A percentile compares a stretch with the other conserved stretches of the same genome.
Conservation (phyloP, 345 rosid genomes). For the Euphorbia peplus region DNA sequence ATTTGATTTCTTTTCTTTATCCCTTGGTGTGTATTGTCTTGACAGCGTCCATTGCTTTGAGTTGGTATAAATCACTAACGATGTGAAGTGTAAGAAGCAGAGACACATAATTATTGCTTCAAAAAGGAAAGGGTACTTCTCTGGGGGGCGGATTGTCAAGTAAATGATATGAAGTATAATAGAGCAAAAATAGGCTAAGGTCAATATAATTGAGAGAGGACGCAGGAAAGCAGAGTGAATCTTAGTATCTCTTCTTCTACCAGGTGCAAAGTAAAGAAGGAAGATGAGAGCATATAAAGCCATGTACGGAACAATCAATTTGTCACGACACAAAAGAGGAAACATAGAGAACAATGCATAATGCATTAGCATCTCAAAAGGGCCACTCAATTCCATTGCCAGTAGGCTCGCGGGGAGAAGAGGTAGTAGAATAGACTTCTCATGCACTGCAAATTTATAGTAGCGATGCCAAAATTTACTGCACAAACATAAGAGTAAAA, state of each 20-base stretch:
- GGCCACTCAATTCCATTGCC: slow-evolving; percentile 55
- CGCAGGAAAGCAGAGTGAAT: slow-evolving; percentile 14
- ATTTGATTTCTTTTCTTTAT: slow-evolving; percentile 42
- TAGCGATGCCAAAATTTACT: slow-evolving; percentile 5
- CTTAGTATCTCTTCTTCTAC: slow-evolving; percentile 22
- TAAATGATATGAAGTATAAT: slow-evolving; percentile 59
- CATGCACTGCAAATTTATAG: slow-evolving; percentile 68
- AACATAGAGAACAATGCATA: slow-evolving; percentile 84
- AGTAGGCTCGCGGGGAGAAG: slow-evolving; percentile 76
- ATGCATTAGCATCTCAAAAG: slow-evolving; percentile 52
- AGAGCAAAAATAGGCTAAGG: slow-evolving; percentile 42
- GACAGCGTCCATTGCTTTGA: slow-evolving; percentile 55
- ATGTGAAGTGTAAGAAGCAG: slow-evolving; percentile 53
- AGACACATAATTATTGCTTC: slow-evolving; percentile 71
- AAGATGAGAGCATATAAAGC: slow-evolving; percentile 46
- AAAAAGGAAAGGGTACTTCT: slow-evolving; percentile 59
- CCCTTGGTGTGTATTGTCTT: slow-evolving; percentile 22
- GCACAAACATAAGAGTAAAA: slow-evolving; percentile 3
- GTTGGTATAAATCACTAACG: slow-evolving; percentile 50
- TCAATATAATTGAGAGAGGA: slow-evolving; percentile 19
- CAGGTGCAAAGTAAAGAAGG: slow-evolving; percentile 48
- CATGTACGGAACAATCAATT: slow-evolving; percentile 61
- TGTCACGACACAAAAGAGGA: slow-evolving; percentile 82
- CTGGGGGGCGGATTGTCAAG: slow-evolving; percentile 53
- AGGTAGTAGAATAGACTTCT: slow-evolving; percentile 93